Evolutionary conservation across 2,329 filamentous ascomycete species (phyloP), one percentile per base, ranked within the genome.

Genomic region (Alternaria dauci): DNA sequence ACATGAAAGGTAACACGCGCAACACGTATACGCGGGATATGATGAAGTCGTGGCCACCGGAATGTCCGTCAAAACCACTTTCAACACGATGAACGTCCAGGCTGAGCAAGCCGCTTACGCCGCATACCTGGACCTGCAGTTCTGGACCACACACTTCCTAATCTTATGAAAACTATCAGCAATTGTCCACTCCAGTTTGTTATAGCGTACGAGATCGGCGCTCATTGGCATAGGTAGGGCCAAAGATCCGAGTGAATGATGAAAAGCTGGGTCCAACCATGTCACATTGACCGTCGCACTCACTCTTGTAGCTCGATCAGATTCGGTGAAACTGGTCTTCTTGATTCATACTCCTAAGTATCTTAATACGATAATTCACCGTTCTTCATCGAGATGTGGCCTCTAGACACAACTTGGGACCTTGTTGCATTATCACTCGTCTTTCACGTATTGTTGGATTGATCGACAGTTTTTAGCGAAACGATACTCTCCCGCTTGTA

Each of bases 181-280:
- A 18, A 39, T 20, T 36, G 23, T 38, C 14, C 8, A 26, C 14
- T n/a, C 23, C 2, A 16, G 38, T n/a, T 9, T 20, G 23, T 32
- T n/a, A 18, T 26, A 23, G 9, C 16, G n/a, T 18, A 41, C 23
- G 23, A 9, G 25, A 14, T 38, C 12, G 25, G 23, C n/a, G n/a
- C 30, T 48, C 5, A 11, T 34, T 25, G 30, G 18, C 30, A 25
- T 30, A 36, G 30, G 16, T 16, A 25, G 28, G 44, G 16, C 20
- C 44, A 11, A 18, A 34, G 46, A 8, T 20, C 20, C 1, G 2
- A 50, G 50, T 52, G 25, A 52, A 52, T 34, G 20, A 30, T 34
- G 55, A 54, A 48, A 51, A 57, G 52, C 52, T 50, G 42, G 42
- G 41, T 57, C 26, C 50, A 52, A 20, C 36, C 32, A 52, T n/a